Conservation (phyloP, 139 green algal genomes). For the Nannochloris sp. region DNA sequence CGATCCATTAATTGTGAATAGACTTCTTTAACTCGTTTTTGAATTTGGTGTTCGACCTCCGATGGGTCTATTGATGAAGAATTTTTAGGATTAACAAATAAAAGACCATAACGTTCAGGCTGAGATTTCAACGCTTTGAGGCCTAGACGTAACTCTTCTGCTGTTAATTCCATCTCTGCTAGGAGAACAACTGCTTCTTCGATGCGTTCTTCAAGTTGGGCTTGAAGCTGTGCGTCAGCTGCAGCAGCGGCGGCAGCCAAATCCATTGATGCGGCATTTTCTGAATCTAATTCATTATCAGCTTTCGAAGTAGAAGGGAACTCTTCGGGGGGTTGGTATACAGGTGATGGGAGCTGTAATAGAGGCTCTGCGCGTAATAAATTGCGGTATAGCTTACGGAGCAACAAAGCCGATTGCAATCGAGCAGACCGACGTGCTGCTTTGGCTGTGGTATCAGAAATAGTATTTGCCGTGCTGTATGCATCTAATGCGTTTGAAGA, state of each 20-base stretch:
- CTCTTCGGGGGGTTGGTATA: constrained; percentile 35
- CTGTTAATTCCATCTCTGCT: constrained; percentile 75
- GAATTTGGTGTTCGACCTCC: constrained; percentile 4
- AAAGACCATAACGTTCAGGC: constrained; percentile 27
- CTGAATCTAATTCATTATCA: background rate
- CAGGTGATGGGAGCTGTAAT: constrained; percentile 36
- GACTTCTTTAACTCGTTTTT: background rate
- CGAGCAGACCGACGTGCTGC: constrained; percentile 25
- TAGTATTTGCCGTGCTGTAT: too few relatives aligned
- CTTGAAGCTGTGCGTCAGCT: constrained; percentile 3
- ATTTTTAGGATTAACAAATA: constrained; percentile 19
- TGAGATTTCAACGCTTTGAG: constrained; percentile 16
- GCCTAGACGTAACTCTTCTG: constrained; percentile 70
- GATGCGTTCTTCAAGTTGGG: constrained; percentile 4
- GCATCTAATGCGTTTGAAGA: too few relatives aligned
- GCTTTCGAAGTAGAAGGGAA: background rate
- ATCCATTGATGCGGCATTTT: background rate
- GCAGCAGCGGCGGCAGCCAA: background rate
- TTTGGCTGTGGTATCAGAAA: too few relatives aligned
- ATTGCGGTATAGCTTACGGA: constrained; percentile 78
- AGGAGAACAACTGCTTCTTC: constrained; percentile 58
- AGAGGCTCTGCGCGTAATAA: constrained; percentile 54
- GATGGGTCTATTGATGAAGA: background rate
- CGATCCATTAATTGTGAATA: constrained; percentile 9
- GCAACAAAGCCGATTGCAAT: constrained; percentile 52